Conservation (phyloP, 106 monocot genomes). For the Dendrobium nobile region DNA sequence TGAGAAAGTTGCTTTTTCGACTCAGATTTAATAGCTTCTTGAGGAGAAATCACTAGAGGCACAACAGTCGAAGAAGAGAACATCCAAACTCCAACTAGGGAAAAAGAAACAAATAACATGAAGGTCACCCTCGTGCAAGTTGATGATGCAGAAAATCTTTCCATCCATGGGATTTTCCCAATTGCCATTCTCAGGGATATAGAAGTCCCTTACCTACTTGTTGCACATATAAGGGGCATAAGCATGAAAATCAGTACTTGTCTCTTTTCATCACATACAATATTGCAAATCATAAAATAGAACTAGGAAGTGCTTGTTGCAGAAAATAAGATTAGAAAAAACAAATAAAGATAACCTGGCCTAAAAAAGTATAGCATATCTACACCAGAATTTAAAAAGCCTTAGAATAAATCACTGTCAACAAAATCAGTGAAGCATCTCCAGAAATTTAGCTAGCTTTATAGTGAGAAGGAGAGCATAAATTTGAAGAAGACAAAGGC, state of each 20-base stretch:
- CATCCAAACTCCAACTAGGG: conserved; percentile 81
- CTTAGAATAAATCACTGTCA: neutral
- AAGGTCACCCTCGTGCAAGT: conserved; percentile 43
- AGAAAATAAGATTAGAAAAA: neutral
- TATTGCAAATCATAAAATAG: neutral
- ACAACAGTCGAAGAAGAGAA: conserved; percentile 50
- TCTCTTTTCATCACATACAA: neutral
- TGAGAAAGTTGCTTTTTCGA: conserved; percentile 11
- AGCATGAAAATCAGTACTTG: neutral
- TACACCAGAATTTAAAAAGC: neutral
- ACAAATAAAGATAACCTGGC: neutral
- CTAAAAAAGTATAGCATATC: neutral
- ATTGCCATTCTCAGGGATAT: conserved; percentile 39
- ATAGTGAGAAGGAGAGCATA: too few relatives aligned
- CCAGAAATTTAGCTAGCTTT: too few relatives aligned
- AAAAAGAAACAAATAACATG: conserved; percentile 63
- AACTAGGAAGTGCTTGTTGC: neutral
- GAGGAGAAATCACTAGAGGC: conserved; percentile 32
- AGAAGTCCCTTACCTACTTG: neutral
- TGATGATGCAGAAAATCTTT: conserved; percentile 45
- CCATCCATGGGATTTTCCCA: conserved; percentile 43
- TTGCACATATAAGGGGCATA: neutral
- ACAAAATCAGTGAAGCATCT: too few relatives aligned
- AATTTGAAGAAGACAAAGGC: too few relatives aligned
- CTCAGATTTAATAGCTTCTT: conserved; percentile 21